Base-by-base conservation (phyloP, 768 basidiomycete species). In the Agaricus sinodeliciosus region DNA sequence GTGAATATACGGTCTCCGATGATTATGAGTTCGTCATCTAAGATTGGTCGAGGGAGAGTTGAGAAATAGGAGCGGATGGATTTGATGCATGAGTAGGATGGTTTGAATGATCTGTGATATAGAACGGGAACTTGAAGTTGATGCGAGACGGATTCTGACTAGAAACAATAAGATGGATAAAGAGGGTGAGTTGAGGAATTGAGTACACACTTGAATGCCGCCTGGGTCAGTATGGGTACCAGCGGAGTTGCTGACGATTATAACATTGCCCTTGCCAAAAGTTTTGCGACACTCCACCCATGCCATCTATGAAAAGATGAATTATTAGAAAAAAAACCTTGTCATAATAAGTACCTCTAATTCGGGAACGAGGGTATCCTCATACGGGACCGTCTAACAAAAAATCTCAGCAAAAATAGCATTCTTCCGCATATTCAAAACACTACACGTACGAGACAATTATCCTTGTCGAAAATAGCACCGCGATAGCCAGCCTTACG, bases 381-480 rank as follows among this genome's bases (percentile, higher is more conserved):
- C 66, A 62, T 89, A 70, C 0, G 95, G 95, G 28, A 82, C 64
- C 2, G 95, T 95, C 95, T 96, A 44, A 13, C 41, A 51, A 5
- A 37, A 9, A n/a, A 28, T 35, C 16, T 54, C 39, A 18, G 36
- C 11, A 16, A 49, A 3, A 2, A 4, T 27, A 15, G 19, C 12
- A 37, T 40, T 46, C 8, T 16, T 4, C 15, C 12, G 28, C 18
- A 48, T 44, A 36, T 35, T 39, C 19, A 15, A 3, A 22, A 22
- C 22, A 22, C 22, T 22, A 22, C 22, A 71, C 86, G 26, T 58
- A 91, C 95, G 58, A 98, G 69, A 63, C 95, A 98, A 61, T 99
- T 98, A 64, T 99, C 95, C 70, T 98, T 97, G 77, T 98, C 95
- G 59, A 98, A 87, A 1, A 99, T 82, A 3, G 87, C 90, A n/a